These are phyloP conservation scores for Phytopythium chamaehyphon DNA, from an alignment of 352 stramenopile genomes.

Conservation along the genomic window DNA sequence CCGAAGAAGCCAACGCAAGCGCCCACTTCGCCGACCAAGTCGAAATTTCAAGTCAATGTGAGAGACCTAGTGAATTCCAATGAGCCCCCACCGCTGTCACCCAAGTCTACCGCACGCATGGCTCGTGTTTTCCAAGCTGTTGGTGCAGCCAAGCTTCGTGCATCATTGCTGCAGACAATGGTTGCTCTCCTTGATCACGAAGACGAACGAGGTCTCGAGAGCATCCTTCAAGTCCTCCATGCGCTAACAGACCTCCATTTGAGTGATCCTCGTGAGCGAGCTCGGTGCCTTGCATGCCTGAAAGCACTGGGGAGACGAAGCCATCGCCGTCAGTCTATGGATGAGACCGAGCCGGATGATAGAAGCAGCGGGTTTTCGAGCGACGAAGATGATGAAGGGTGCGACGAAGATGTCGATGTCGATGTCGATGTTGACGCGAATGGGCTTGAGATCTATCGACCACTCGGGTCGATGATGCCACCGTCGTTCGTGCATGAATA, in stretches of 20 bases:
- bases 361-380: no score
- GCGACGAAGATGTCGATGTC: slow-evolving; percentile 1
- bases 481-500: slow-evolving; percentile 4
- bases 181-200: slow-evolving; percentile 55
- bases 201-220: slow-evolving; percentile 35
- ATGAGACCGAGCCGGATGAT: background rate
- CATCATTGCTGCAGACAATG: slow-evolving; percentile 52
- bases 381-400: slow-evolving; percentile 1
- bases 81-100: background rate
- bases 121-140: slow-evolving; percentile 6
- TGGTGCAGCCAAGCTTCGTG: slow-evolving; percentile 23
- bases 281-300: slow-evolving; percentile 37
- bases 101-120: slow-evolving; percentile 4
- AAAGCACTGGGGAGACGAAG: slow-evolving; percentile 16
- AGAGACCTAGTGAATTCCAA: slow-evolving; percentile 6
- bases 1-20: slow-evolving; percentile 46
- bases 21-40: slow-evolving; percentile 37
- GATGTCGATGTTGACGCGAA: background rate
- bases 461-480: background rate
- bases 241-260: slow-evolving; percentile 35
- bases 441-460: background rate
- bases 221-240: slow-evolving; percentile 49
- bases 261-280: slow-evolving; percentile 28
- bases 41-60: no score
- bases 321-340: background rate